Base-by-base conservation (phyloP, 441 rosid species). In the Heliophila coronopifolia region DNA sequence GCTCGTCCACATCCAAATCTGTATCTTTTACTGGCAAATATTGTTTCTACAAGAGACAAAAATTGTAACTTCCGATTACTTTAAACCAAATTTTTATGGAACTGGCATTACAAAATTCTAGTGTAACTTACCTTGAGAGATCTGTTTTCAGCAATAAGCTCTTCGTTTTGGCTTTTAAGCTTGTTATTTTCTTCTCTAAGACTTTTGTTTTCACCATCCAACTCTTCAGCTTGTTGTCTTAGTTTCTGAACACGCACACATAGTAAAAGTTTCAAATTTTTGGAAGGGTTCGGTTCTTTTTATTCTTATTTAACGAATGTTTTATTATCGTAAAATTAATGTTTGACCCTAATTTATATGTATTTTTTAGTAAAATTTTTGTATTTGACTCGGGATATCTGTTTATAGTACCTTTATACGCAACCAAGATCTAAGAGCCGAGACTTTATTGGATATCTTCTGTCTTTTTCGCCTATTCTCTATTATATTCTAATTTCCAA, bases 381-480 rank as follows among this genome's bases (percentile, higher is more conserved):
- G 11, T 9, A 9, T 7, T 7, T 11, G 10, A 26, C 13, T 39
- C 12, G 23, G 36, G 16, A 65, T 42, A 91, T 96, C 91, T 87
- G 96, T 68, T 92, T 92, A n/a, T n/a, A n/a, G n/a, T n/a, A n/a
- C n/a, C n/a, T n/a, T n/a, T n/a, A n/a, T n/a, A 44, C 98, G 96
- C 77, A 92, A 69, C 63, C 98, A 76, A 45, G 98, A 92, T 35
- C 94, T 77, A 12, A 95, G 86, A 60, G 98, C 98, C 55, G 96
- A 87, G 63, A 87, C 98, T 57, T 96, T 77, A 70, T 92, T 92
- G 34, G 98, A 92, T 67, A 87, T 89, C 68, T 92, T 92, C 54
- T 95, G 77, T 78, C 76, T 81, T 66, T 85, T 96, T 60, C 89
- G 72, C 79, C 86, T 89, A 54, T 81, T 61, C 67, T 89, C 95